A percentile compares a stretch with the other conserved stretches of the same genome.
Evolutionary conservation across 495 filamentous ascomycete genomes (phyloP).

Genomic region (Amniculicola lignicola): DNA sequence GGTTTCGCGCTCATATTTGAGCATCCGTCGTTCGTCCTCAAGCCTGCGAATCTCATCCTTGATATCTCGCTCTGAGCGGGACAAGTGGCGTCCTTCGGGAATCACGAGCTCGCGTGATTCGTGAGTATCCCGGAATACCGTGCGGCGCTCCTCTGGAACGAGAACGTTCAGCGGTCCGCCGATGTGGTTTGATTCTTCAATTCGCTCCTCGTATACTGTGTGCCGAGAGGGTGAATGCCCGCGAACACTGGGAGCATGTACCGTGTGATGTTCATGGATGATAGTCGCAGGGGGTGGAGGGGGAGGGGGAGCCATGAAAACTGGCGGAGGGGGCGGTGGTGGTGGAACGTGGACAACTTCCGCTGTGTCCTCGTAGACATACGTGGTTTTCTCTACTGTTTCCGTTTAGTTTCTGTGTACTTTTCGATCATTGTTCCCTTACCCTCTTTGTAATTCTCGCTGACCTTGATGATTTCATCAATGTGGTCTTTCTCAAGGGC

Average conservation of each 20-base stretch:
- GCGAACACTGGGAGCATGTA: slow-evolving; percentile 33
- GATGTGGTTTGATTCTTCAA: slow-evolving; percentile 49
- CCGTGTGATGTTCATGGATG: slow-evolving; percentile 24
- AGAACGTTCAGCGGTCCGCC: slow-evolving; percentile 47
- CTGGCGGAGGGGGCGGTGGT: slow-evolving; percentile 27
- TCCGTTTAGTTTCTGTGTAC: not conserved
- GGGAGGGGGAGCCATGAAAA: slow-evolving; percentile 36
- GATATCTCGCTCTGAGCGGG: slow-evolving; percentile 52
- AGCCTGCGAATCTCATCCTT: slow-evolving; percentile 56
- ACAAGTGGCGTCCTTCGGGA: slow-evolving; percentile 21
- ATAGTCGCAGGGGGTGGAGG: slow-evolving; percentile 31
- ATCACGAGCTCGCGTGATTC: too few relatives aligned
- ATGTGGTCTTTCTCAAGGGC: slow-evolving; percentile 87
- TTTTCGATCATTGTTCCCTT: slow-evolving; percentile 35
- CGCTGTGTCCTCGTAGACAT: slow-evolving; percentile 38
- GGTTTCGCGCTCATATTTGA: slow-evolving; percentile 46
- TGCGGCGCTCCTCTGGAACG: slow-evolving; percentile 48
- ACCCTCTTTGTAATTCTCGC: slow-evolving; percentile 62
- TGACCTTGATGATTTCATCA: slow-evolving; percentile 78
- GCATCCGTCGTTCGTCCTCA: slow-evolving; percentile 50
- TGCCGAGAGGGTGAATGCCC: slow-evolving; percentile 33
- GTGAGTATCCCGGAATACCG: slow-evolving; percentile 24
- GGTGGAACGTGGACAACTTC: slow-evolving; percentile 35
- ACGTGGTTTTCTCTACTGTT: slow-evolving; percentile 35
- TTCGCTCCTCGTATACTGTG: slow-evolving; percentile 44